Evolutionary conservation across 176 grass and related monocot species (phyloP).

Genomic region (Chrysopogon serrulatus): DNA sequence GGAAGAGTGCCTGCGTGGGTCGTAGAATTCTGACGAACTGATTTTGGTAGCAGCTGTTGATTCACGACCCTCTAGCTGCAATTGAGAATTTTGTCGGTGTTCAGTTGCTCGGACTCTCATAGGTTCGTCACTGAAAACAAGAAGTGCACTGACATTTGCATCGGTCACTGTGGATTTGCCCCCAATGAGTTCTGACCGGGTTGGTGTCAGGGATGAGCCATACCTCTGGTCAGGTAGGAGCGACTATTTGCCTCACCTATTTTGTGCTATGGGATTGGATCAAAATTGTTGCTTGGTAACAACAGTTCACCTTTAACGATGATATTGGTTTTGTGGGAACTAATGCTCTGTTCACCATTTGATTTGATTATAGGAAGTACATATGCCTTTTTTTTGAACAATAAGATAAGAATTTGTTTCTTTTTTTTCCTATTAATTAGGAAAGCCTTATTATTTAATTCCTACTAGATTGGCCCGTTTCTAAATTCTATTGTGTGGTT

Average conservation of each 20-base stretch:
- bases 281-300: not conserved
- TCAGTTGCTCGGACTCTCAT: not conserved
- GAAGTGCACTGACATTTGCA: not conserved
- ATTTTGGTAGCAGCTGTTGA: not conserved
- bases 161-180: not conserved
- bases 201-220: not conserved
- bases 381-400: not conserved
- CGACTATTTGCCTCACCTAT: not conserved
- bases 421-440: not conserved
- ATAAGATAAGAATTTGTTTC: not conserved
- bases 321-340: not conserved
- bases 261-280: not conserved
- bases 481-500: not conserved
- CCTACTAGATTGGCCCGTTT: not conserved
- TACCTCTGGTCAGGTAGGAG: not conserved
- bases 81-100: not conserved
- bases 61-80: not conserved
- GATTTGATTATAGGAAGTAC: not conserved
- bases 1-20: not conserved
- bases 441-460: not conserved
- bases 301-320: not conserved
- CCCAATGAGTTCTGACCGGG: not conserved
- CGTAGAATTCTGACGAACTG: not conserved
- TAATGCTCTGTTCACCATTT: not conserved
- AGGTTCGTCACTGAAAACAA: not conserved